Base-by-base conservation (phyloP, 2,329 filamentous ascomycete genomes). In the Didymella segeticola region DNA sequence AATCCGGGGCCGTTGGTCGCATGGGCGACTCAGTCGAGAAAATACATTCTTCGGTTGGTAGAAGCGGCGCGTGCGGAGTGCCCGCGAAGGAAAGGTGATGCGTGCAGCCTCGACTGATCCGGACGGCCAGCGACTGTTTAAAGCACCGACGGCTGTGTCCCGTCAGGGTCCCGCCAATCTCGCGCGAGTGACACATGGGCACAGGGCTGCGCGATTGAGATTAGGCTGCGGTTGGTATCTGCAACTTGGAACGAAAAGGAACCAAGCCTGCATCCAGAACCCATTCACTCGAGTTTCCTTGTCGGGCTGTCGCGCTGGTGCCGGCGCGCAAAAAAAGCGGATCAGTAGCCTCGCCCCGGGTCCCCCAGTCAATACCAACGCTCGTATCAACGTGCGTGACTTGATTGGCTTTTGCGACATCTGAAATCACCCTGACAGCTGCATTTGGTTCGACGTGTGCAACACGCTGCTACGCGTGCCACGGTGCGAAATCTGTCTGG, bases 71-170 rank as follows among this genome's bases (percentile, higher is more conserved):
- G 60, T 36, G 56, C 58, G 49, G 47, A 57, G 30, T 48, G 51
- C 29, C 53, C 55, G 58, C 64, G 62, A 54, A 23, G 27, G 50
- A 56, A 60, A 43, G 27, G 50, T 52, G 49, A 55, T 48, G 45
- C 27, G 54, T 51, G 27, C 50, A 60, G 51, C 48, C 38, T 63
- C 46, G 49, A 61, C 42, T 53, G 34, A 53, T 43, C 48, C 50
- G 60, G 58, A 64, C 42, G 47, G 53, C 47, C 45, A 55, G 50
- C 30, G 43, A 48, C 57, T 62, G 56, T 61, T 63, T 59, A 50
- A 66, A 45, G 54, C 39, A 51, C 23, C 39, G 26, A 53, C 23
- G 47, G 46, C 34, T 33, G 49, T 54, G 46, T 50, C 53, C 53
- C 47, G 48, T 43, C 54, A 41, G 23, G 31, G 46, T 27, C 48